Evolutionary conservation across 2,329 filamentous ascomycete genomes (phyloP).

Genomic region (Diplodia corticola): DNA sequence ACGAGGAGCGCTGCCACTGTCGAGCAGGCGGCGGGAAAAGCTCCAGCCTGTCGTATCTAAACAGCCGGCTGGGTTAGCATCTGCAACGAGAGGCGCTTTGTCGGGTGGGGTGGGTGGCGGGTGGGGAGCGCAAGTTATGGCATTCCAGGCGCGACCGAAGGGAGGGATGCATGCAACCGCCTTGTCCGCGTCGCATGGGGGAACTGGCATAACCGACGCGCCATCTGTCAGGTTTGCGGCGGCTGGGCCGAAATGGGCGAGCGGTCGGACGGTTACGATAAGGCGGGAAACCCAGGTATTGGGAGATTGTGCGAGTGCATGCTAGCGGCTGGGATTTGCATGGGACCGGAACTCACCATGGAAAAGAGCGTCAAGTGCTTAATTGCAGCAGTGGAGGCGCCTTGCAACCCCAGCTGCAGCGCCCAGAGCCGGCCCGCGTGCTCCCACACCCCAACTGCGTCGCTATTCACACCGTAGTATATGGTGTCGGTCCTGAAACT

Average conservation of each 20-base stretch:
- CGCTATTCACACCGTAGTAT: slow-evolving; percentile 4
- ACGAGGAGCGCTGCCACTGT: slow-evolving; percentile 10
- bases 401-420: slow-evolving; percentile 17
- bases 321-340: slow-evolving; percentile 5
- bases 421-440: slow-evolving; percentile 15
- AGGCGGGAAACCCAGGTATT: slow-evolving; percentile 14
- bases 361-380: slow-evolving; percentile 20
- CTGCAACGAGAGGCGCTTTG: background rate
- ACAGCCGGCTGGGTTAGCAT: background rate
- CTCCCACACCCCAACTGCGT: slow-evolving; percentile 15
- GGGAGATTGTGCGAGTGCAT: slow-evolving; percentile 14
- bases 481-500: slow-evolving; percentile 19
- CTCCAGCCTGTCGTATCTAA: slow-evolving; percentile 22
- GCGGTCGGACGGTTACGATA: background rate
- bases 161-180: slow-evolving; percentile 10
- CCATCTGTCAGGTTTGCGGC: background rate
- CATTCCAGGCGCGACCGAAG: slow-evolving; percentile 17
- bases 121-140: background rate
- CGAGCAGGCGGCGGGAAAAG: slow-evolving; percentile 16
- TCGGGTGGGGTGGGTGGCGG: background rate
- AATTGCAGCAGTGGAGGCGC: background rate
- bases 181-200: background rate
- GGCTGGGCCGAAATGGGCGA: slow-evolving; percentile 7
- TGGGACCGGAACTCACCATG: slow-evolving; percentile 16
- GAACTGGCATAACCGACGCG: slow-evolving; percentile 12